Conservation (phyloP, 177 flowering plant species). For the Vitis hybrid region DNA sequence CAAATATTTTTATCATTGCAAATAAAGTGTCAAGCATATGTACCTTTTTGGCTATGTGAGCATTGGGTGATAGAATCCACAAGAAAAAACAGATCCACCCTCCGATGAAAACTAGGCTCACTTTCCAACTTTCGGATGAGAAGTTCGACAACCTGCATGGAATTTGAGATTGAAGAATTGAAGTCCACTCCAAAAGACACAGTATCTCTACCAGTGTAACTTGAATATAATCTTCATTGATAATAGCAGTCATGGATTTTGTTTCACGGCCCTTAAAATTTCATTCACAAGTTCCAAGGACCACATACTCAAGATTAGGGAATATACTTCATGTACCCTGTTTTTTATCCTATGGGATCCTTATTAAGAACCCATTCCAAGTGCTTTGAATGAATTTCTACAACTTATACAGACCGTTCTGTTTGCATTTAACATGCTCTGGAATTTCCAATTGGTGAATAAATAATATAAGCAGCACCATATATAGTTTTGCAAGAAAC, state of each 20-base stretch:
- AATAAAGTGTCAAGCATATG: not conserved
- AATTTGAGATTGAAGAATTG: constrained; percentile 7
- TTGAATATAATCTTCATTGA: not conserved
- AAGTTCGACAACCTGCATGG: constrained; percentile 86
- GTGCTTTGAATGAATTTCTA: not conserved
- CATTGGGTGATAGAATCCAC: constrained; percentile 97
- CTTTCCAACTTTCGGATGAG: constrained; percentile 87
- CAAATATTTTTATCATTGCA: not conserved
- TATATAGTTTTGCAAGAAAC: too few species aligned
- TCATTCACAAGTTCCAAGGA: not conserved
- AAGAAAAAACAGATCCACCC: constrained; percentile 89
- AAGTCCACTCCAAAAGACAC: not conserved
- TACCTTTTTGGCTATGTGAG: constrained; percentile 98
- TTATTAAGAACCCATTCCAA: not conserved
- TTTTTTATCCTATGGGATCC: not conserved
- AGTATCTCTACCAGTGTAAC: not conserved
- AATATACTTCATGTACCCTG: not conserved
- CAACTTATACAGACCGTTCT: not conserved
- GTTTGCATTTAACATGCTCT: too few species aligned
- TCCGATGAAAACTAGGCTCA: constrained; percentile 83
- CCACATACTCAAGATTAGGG: not conserved
- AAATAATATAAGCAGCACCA: too few species aligned
- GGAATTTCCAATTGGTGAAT: too few species aligned
- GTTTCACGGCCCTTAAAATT: not conserved
- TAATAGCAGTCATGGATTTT: not conserved